These are phyloP conservation scores for Exophiala mesophila DNA, from an alignment of 2,329 filamentous ascomycete genomes.

Conservation along the genomic window DNA sequence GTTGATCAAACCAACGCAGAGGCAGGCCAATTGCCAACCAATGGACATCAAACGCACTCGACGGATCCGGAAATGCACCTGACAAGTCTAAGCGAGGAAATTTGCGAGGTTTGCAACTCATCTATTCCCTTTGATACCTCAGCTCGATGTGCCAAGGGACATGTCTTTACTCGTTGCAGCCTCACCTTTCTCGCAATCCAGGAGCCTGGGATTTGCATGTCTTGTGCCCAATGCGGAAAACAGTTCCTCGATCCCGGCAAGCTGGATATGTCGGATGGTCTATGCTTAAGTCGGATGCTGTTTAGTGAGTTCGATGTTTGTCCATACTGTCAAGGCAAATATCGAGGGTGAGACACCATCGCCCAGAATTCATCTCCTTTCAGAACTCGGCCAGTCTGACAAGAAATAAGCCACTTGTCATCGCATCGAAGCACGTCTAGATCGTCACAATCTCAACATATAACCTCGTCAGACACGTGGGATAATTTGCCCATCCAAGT, in stretches of 20 bases:
- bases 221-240: slow-evolving; percentile 26
- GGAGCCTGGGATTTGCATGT: slow-evolving; percentile 28
- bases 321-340: slow-evolving; percentile 28
- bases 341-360: slow-evolving; percentile 23
- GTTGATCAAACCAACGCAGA: too few species aligned
- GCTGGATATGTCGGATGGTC: slow-evolving; percentile 18
- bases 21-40: too few species aligned
- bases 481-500: neutral
- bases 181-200: slow-evolving; percentile 27
- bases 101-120: slow-evolving; percentile 23
- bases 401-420: too few species aligned
- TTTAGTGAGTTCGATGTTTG: slow-evolving; percentile 26
- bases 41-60: too few species aligned
- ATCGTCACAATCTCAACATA: neutral
- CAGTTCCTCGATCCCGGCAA: slow-evolving; percentile 25
- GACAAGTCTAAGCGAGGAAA: too few species aligned
- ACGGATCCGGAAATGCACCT: too few species aligned
- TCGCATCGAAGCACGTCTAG: too few species aligned
- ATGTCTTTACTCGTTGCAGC: slow-evolving; percentile 26
- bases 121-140: slow-evolving; percentile 12
- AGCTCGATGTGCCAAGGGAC: slow-evolving; percentile 21
- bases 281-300: slow-evolving; percentile 23
- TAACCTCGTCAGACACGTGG: neutral
- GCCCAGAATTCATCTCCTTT: too few species aligned
- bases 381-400: neutral